Evolutionary conservation across 495 filamentous ascomycete genomes (phyloP).

Genomic region (Penicillium bovifimosum): DNA sequence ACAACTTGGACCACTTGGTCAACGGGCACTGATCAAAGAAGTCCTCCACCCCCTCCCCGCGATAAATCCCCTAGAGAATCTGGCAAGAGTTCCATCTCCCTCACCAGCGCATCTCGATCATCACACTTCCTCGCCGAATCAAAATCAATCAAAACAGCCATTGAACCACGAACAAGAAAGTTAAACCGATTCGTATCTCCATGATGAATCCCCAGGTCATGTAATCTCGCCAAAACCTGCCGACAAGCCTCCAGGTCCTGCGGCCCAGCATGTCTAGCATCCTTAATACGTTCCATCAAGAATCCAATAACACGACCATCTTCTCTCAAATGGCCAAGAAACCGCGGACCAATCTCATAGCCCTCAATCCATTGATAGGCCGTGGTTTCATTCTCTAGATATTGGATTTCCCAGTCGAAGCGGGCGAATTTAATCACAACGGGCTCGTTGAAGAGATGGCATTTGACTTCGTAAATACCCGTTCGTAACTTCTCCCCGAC

Average conservation of each 20-base stretch:
- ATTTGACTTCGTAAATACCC: neutral
- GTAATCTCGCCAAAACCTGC: neutral
- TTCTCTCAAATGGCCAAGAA: conserved; percentile 43
- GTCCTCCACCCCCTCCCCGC: neutral
- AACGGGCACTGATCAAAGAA: no score
- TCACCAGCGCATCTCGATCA: neutral
- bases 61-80: neutral
- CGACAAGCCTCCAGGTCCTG: neutral
- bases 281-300: conserved; percentile 32
- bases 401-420: neutral
- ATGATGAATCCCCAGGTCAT: neutral
- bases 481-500: neutral
- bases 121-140: neutral
- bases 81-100: no score
- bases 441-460: neutral
- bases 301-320: conserved; percentile 44
- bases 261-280: conserved; percentile 22
- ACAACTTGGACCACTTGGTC: no score
- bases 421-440: neutral
- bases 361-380: neutral
- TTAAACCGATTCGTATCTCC: neutral
- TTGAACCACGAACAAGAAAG: neutral
- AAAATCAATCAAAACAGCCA: neutral
- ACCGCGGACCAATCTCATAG: conserved; percentile 30
- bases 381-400: neutral